These are phyloP conservation scores for Daedalea quercina DNA, from an alignment of 768 basidiomycete species.

Conservation along the genomic window DNA sequence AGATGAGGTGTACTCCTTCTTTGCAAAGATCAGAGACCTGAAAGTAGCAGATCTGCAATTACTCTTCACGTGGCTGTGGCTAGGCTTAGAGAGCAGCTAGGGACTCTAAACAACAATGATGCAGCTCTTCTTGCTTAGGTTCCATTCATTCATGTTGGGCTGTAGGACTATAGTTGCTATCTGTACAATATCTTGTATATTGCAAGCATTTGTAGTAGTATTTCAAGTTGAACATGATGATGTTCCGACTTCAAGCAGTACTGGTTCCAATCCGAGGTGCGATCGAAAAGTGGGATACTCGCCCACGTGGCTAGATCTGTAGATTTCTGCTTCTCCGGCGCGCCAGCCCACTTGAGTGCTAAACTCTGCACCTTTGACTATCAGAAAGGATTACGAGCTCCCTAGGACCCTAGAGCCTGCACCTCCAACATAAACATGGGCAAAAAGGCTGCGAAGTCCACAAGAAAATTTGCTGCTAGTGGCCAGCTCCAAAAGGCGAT, in stretches of 20 bases:
- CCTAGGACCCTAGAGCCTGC: neutral
- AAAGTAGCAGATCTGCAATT: neutral
- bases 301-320: too few species aligned
- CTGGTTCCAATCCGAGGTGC: too few species aligned
- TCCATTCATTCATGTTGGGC: neutral
- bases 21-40: neutral
- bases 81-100: neutral
- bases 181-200: too few species aligned
- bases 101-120: neutral
- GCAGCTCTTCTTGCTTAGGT: neutral
- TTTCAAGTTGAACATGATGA: too few species aligned
- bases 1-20: neutral
- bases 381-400: neutral
- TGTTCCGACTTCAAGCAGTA: too few species aligned
- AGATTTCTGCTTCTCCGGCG: too few species aligned
- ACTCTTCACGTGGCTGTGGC: neutral
- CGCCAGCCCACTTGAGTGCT: neutral
- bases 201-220: too few species aligned
- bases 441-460: slow-evolving; percentile 68
- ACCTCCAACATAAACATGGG: slow-evolving; percentile 28
- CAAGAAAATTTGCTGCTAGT: slow-evolving; percentile 82
- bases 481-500: slow-evolving; percentile 88
- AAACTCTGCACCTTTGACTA: neutral
- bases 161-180: too few species aligned
- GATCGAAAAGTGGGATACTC: too few species aligned